Conservation (phyloP, 805 yeast species). For the Lachancea waltii region DNA sequence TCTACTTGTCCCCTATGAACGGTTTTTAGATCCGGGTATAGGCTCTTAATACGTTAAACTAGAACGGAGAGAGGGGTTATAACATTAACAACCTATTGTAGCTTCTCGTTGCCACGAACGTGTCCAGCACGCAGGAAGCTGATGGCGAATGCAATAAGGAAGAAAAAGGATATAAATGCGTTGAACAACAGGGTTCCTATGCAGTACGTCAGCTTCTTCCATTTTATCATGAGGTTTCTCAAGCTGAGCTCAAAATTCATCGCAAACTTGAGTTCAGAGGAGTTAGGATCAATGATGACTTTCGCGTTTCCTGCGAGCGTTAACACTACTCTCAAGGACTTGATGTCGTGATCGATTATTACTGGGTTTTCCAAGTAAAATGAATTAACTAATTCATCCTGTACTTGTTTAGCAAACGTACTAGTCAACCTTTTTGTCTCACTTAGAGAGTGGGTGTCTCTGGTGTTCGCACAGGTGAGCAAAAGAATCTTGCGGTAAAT, state of each 20-base stretch:
- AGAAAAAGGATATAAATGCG: constrained; percentile 13
- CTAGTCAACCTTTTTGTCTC: constrained; percentile 1
- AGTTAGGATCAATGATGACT: constrained; percentile 17
- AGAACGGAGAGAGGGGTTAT: no score
- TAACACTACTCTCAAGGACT: constrained; percentile 2
- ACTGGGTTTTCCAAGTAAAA: constrained; percentile 4
- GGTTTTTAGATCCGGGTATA: no score
- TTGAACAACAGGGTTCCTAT: constrained; percentile 21
- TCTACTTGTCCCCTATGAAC: no score
- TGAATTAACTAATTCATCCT: constrained; percentile 7
- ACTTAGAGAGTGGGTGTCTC: constrained; percentile 3
- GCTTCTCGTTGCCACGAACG: no score
- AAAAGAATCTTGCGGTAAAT: constrained; percentile 5
- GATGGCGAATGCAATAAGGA: constrained; percentile 14
- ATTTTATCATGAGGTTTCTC: constrained; percentile 27
- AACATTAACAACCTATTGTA: no score
- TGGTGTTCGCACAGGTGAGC: constrained; percentile 7
- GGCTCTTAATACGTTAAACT: no score
- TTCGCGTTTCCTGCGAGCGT: constrained; percentile 4
- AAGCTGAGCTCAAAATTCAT: constrained; percentile 26
- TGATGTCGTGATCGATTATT: constrained; percentile 3
- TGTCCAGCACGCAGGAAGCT: constrained; percentile 11
- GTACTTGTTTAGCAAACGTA: constrained; percentile 5
- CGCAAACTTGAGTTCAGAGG: constrained; percentile 19
- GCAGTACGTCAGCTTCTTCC: constrained; percentile 19